Conservation (phyloP, 2,329 filamentous ascomycete genomes). For the Monilinia fructigena region DNA sequence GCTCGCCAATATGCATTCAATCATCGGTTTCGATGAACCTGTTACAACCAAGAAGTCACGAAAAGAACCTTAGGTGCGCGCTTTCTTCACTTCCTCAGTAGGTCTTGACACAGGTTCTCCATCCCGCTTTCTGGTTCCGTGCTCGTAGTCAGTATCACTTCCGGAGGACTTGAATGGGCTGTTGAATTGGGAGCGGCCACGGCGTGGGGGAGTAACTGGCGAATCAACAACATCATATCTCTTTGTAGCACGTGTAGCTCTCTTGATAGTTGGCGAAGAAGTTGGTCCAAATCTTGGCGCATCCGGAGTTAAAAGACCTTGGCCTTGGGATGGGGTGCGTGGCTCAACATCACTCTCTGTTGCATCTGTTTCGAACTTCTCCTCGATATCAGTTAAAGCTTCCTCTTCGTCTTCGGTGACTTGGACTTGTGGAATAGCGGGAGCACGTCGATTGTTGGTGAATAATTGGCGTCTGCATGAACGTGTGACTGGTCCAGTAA, state of each 20-base stretch:
- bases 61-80: conserved; percentile 10
- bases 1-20: conserved; percentile 12
- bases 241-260: conserved; percentile 57
- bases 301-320: conserved; percentile 51
- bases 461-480: conserved; percentile 42
- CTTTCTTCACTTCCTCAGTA: conserved; percentile 28
- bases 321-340: conserved; percentile 26
- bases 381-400: conserved; percentile 51
- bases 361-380: conserved; percentile 27
- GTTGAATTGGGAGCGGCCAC: conserved; percentile 25
- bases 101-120: conserved; percentile 42
- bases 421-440: conserved; percentile 56
- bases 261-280: conserved; percentile 62
- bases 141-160: conserved; percentile 42
- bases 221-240: conserved; percentile 39
- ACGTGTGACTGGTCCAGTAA: conserved; percentile 55
- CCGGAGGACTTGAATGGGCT: conserved; percentile 66
- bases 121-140: conserved; percentile 47
- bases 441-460: conserved; percentile 40
- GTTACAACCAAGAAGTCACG: conserved; percentile 1
- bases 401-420: conserved; percentile 58
- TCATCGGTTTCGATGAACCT: conserved; percentile 5
- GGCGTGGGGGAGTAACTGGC: conserved; percentile 35
- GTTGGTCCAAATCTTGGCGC: conserved; percentile 56
- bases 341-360: conserved; percentile 16